Percentiles rank a stretch among this genome's conserved stretches.
Conservation (phyloP, 495 filamentous ascomycete genomes). For the Darksidea phi region DNA sequence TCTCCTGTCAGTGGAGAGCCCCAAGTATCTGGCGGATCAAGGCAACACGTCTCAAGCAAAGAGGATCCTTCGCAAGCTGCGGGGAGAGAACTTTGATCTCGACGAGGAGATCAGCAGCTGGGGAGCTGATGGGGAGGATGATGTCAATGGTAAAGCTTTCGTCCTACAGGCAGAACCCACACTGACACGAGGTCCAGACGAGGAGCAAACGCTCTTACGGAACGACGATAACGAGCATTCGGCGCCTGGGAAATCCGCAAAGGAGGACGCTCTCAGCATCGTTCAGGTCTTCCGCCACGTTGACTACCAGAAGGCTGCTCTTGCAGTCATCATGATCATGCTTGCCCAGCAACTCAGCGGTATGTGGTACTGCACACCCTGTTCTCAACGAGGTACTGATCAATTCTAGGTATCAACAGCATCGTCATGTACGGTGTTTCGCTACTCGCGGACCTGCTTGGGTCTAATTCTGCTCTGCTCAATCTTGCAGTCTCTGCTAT, state of each 20-base stretch:
- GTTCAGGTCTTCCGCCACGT: constrained; percentile 62
- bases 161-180: background rate
- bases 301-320: constrained; percentile 68
- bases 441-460: constrained; percentile 72
- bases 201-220: constrained; percentile 43
- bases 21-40: constrained; percentile 75
- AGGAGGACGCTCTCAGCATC: constrained; percentile 60
- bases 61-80: constrained; percentile 66
- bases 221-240: constrained; percentile 30
- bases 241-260: constrained; percentile 35
- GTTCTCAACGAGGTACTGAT: too few species aligned
- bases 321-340: constrained; percentile 90
- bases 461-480: constrained; percentile 71
- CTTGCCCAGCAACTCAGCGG: constrained; percentile 76
- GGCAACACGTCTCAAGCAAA: constrained; percentile 61
- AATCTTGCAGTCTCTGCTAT: constrained; percentile 82
- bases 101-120: constrained; percentile 68
- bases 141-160: constrained; percentile 29
- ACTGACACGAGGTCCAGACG: constrained; percentile 32
- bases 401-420: constrained; percentile 75
- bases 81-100: constrained; percentile 67
- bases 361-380: constrained; percentile 21
- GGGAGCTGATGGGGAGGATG: constrained; percentile 32
- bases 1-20: constrained; percentile 75
- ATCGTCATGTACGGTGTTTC: constrained; percentile 98